These are phyloP conservation scores for Erigeron canadensis DNA, from an alignment of 129 eudicot species.

Conservation along the genomic window DNA sequence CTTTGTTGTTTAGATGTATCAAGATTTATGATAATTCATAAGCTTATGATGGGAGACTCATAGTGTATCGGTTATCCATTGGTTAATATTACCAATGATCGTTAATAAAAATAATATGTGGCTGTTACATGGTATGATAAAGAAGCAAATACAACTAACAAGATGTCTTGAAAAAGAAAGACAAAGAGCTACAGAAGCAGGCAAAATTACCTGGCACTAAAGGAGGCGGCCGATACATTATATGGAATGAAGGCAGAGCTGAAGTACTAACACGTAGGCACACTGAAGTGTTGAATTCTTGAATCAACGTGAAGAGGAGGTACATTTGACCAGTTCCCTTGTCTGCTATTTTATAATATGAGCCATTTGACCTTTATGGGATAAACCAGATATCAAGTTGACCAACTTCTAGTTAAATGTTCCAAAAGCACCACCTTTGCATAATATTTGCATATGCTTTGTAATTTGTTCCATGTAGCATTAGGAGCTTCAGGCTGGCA, in stretches of 20 bases:
- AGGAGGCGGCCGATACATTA: conserved; percentile 96
- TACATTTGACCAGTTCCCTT: conserved; percentile 18
- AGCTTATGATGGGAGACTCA: conserved; percentile 22
- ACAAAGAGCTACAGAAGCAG: conserved; percentile 83
- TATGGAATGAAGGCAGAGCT: conserved; percentile 88
- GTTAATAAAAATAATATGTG: conserved; percentile 2
- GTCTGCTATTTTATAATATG: too few relatives aligned
- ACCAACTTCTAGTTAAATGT: neutral
- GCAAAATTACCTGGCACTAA: conserved; percentile 83
- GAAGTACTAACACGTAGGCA: conserved; percentile 84
- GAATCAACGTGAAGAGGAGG: conserved; percentile 99
- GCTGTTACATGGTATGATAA: conserved; percentile 85
- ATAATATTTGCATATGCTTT: neutral
- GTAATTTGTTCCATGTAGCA: conserved; percentile 25
- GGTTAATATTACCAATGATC: neutral
- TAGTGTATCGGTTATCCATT: too few relatives aligned
- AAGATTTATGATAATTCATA: neutral
- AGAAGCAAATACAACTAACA: conserved; percentile 87
- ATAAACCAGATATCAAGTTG: neutral
- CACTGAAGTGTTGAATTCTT: conserved; percentile 82
- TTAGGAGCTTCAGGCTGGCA: conserved; percentile 96
- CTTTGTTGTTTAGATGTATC: conserved; percentile 1
- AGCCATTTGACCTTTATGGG: conserved; percentile 1
- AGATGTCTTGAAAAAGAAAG: conserved; percentile 94
- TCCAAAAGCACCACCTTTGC: neutral